phyloP scores from a whole-genome alignment of 2,329 filamentous ascomycete genomes.

The Talaromyces sp. region DNA sequence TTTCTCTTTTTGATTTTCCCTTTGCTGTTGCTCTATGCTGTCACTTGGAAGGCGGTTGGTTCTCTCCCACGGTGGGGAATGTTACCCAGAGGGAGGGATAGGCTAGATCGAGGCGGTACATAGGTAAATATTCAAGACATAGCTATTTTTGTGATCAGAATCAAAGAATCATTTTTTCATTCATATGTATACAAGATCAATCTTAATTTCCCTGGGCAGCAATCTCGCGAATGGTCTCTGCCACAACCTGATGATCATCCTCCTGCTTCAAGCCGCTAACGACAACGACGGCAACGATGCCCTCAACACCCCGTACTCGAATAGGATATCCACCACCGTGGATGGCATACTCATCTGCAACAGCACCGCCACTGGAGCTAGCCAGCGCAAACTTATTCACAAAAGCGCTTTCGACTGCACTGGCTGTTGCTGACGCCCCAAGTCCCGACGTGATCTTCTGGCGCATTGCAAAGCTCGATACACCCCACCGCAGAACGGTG shows the following conservation, averaged over 20 bases:
- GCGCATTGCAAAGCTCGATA: conserved; percentile 71
- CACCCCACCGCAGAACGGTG: conserved; percentile 71
- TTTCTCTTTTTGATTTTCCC: not conserved
- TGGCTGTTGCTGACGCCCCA: conserved; percentile 19
- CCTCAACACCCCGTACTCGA: conserved; percentile 72
- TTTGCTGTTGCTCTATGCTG: too few relatives aligned
- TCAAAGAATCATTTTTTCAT: too few relatives aligned
- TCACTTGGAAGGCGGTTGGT: too few relatives aligned
- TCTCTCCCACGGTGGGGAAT: too few relatives aligned
- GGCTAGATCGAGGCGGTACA: too few relatives aligned
- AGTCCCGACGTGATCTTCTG: conserved; percentile 57
- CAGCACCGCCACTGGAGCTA: conserved; percentile 47
- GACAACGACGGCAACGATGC: conserved; percentile 72
- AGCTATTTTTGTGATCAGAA: too few relatives aligned
- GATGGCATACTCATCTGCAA: conserved; percentile 68
- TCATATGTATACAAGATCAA: too few relatives aligned
- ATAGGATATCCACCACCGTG: conserved; percentile 78
- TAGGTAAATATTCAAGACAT: too few relatives aligned
- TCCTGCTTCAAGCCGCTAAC: conserved; percentile 76
- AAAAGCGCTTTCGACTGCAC: conserved; percentile 66
- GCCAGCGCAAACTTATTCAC: conserved; percentile 66
- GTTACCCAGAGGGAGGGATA: too few relatives aligned
- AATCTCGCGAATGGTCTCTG: conserved; percentile 66
- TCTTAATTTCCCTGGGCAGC: conserved; percentile 25
- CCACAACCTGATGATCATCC: conserved; percentile 75